These are phyloP conservation scores for Triangularia setosa DNA, from an alignment of 2,329 filamentous ascomycete genomes.

Conservation along the genomic window DNA sequence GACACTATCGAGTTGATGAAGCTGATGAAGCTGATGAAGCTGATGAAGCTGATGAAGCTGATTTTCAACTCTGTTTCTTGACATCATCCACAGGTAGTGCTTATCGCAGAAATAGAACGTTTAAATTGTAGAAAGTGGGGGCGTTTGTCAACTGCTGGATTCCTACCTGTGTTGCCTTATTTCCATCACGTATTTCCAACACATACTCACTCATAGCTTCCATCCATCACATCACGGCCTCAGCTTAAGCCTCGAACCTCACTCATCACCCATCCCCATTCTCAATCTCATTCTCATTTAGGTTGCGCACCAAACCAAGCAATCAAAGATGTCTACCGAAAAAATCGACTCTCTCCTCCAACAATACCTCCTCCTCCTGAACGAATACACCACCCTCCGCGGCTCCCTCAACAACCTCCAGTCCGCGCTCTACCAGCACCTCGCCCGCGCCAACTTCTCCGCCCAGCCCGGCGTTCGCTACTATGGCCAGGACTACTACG, in stretches of 20 bases:
- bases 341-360: conserved; percentile 61
- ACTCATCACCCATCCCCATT: not conserved
- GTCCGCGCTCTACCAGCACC: conserved; percentile 50
- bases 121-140: not conserved
- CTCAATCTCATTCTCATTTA: no score
- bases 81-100: not conserved
- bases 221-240: not conserved
- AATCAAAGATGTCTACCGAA: not conserved
- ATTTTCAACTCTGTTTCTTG: not conserved
- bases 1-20: conserved; percentile 14
- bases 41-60: not conserved
- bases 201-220: no score
- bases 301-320: not conserved
- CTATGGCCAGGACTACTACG: conserved; percentile 69
- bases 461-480: conserved; percentile 54
- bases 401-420: conserved; percentile 51
- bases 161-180: not conserved
- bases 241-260: not conserved
- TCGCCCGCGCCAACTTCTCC: conserved; percentile 74
- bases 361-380: conserved; percentile 61
- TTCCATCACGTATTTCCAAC: not conserved
- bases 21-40: not conserved
- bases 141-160: not conserved
- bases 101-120: not conserved
- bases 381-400: conserved; percentile 62